These are phyloP conservation scores for Nevesoporus exiguus DNA, from an alignment of 768 basidiomycete species.

Conservation along the genomic window DNA sequence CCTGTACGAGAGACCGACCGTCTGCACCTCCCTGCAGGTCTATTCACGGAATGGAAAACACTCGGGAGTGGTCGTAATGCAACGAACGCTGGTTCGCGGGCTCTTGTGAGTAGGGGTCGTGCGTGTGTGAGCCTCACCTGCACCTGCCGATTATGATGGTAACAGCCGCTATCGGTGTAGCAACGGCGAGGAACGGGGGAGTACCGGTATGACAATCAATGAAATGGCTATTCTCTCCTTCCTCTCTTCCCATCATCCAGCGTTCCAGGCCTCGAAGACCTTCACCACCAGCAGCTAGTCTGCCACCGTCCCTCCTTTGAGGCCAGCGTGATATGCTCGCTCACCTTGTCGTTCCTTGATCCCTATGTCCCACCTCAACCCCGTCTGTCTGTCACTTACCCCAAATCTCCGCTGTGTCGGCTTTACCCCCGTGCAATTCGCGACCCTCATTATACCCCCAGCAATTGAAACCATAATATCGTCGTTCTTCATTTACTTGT, in stretches of 20 bases:
- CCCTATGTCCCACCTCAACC: conserved; percentile 41
- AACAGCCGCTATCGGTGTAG: conserved; percentile 17
- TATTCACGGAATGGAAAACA: neutral
- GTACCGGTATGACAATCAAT: neutral
- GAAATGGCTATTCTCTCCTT: conserved; percentile 11
- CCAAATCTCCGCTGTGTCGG: conserved; percentile 68
- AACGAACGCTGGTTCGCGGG: neutral
- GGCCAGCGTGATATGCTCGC: conserved; percentile 35
- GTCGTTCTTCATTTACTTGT: conserved; percentile 47
- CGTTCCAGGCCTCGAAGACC: conserved; percentile 4
- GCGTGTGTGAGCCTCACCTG: neutral
- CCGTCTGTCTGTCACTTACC: conserved; percentile 65
- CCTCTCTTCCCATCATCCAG: conserved; percentile 25
- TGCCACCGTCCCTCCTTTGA: conserved; percentile 38
- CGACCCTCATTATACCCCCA: conserved; percentile 57
- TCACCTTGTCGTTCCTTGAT: conserved; percentile 15
- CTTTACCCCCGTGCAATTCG: conserved; percentile 44
- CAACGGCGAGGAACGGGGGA: conserved; percentile 12
- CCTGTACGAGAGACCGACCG: neutral
- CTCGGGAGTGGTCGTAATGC: neutral
- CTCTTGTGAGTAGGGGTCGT: neutral
- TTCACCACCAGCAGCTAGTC: conserved; percentile 39
- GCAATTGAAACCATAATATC: conserved; percentile 61
- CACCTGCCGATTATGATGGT: conserved; percentile 10
- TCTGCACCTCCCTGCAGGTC: neutral